Percentiles rank a stretch among this genome's conserved stretches.
Evolutionary conservation across 2,329 filamentous ascomycete species (phyloP).

Genomic region (Anthostomella pinea): DNA sequence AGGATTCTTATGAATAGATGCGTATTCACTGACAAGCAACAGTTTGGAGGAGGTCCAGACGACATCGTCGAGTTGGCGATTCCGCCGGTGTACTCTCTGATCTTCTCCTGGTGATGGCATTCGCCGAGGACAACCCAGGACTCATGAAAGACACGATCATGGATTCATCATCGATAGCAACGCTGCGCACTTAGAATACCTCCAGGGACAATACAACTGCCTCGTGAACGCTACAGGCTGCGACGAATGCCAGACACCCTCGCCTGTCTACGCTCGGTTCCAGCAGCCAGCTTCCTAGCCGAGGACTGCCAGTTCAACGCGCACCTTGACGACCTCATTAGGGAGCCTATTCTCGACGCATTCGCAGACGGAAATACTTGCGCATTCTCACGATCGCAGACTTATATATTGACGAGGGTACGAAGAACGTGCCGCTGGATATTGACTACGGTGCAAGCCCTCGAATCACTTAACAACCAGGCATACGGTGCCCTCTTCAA

Average conservation of each 20-base stretch:
- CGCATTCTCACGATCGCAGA: too few species aligned
- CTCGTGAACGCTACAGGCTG: slow-evolving; percentile 1
- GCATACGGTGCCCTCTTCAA: background rate
- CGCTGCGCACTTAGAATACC: background rate
- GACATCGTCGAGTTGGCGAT: too few species aligned
- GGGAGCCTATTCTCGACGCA: background rate
- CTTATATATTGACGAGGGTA: too few species aligned
- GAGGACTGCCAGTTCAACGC: slow-evolving; percentile 2
- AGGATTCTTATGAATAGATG: background rate
- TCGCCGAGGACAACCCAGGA: background rate
- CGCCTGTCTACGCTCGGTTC: slow-evolving; percentile 1
- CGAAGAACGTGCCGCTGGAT: too few species aligned
- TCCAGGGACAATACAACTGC: background rate
- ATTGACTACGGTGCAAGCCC: background rate
- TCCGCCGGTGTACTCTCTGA: too few species aligned
- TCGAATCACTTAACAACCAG: background rate
- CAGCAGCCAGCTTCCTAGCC: background rate
- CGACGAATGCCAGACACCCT: slow-evolving; percentile 2
- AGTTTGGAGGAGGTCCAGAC: too few species aligned
- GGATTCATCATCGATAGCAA: background rate
- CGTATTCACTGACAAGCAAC: background rate
- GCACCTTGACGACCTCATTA: background rate
- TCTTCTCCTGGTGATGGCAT: background rate
- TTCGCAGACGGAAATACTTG: slow-evolving; percentile 2
- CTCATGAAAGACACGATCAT: background rate